Conservation (phyloP, 208 protist species). For the Trypanosoma cruzi region DNA sequence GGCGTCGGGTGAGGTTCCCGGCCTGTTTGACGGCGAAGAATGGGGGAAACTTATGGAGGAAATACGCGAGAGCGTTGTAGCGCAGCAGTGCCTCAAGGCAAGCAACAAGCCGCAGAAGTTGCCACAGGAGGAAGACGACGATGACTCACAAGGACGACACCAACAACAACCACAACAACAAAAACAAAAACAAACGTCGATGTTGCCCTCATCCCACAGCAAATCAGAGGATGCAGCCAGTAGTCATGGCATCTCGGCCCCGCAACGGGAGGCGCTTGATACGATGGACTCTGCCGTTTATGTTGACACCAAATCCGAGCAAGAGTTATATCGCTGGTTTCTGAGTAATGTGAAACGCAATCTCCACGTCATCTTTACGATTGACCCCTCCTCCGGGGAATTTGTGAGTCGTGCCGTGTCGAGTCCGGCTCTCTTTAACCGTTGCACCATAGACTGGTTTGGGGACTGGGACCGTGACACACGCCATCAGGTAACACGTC, state of each 20-base stretch:
- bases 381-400: slow-evolving; percentile 98
- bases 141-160: not conserved
- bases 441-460: slow-evolving; percentile 99
- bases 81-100: slow-evolving; percentile 26
- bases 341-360: slow-evolving; percentile 96
- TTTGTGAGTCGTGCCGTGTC: slow-evolving; percentile 95
- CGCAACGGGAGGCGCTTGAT: slow-evolving; percentile 11
- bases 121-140: not conserved
- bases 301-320: slow-evolving; percentile 84
- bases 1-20: slow-evolving; percentile 97
- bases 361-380: slow-evolving; percentile 99
- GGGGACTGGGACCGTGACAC: slow-evolving; percentile 97
- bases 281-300: slow-evolving; percentile 33
- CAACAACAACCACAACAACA: not conserved
- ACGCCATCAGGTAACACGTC: slow-evolving; percentile 92
- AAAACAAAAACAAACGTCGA: not conserved
- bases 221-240: not conserved
- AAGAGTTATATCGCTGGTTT: slow-evolving; percentile 98
- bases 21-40: slow-evolving; percentile 99
- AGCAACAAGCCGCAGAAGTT: slow-evolving; percentile 15
- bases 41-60: slow-evolving; percentile 95
- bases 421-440: slow-evolving; percentile 99
- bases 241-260: not conserved
- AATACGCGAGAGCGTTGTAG: slow-evolving; percentile 59
- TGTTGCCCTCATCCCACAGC: not conserved